phyloP scores from a whole-genome alignment of 2,329 filamentous ascomycete species.

The Remersonia thermophila region DNA sequence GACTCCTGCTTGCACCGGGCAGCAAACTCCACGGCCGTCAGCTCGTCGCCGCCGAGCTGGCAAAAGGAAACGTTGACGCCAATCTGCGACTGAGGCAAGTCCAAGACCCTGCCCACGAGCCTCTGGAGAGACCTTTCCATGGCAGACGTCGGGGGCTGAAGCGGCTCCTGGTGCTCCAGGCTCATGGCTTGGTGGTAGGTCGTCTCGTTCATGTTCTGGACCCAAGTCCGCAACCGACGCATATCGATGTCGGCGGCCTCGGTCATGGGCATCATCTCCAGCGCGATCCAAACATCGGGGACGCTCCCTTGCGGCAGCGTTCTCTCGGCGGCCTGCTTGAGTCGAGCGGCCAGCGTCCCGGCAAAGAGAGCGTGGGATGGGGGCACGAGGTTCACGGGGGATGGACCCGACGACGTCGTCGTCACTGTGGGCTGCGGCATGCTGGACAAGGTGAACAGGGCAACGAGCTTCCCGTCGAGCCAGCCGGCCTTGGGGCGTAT shows the following conservation, averaged over 20 bases:
- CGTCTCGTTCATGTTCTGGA: conserved; percentile 38
- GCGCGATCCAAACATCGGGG: conserved; percentile 36
- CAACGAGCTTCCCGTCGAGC: conserved; percentile 37
- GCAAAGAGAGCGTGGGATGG: conserved; percentile 28
- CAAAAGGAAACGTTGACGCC: conserved; percentile 30
- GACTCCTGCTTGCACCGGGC: conserved; percentile 27
- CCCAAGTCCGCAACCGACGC: conserved; percentile 38
- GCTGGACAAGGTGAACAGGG: conserved; percentile 30
- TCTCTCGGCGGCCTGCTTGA: conserved; percentile 26
- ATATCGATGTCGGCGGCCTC: conserved; percentile 28
- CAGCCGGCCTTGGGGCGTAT: conserved; percentile 36
- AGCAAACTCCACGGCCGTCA: conserved; percentile 27
- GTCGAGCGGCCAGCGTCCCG: conserved; percentile 28
- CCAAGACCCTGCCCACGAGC: conserved; percentile 27
- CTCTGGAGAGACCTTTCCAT: conserved; percentile 29
- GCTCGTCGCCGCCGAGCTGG: conserved; percentile 29
- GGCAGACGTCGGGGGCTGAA: conserved; percentile 25
- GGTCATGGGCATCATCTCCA: conserved; percentile 34
- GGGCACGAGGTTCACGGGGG: conserved; percentile 23
- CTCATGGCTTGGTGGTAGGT: conserved; percentile 33
- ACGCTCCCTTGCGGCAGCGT: conserved; percentile 24
- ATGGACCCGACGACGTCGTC: conserved; percentile 8
- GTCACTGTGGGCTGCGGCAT: conserved; percentile 19
- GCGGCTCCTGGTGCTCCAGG: conserved; percentile 26
- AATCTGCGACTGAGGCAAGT: conserved; percentile 27